Conservation (phyloP, 2,329 filamentous ascomycete genomes). For the Aspergillus neoniger region DNA sequence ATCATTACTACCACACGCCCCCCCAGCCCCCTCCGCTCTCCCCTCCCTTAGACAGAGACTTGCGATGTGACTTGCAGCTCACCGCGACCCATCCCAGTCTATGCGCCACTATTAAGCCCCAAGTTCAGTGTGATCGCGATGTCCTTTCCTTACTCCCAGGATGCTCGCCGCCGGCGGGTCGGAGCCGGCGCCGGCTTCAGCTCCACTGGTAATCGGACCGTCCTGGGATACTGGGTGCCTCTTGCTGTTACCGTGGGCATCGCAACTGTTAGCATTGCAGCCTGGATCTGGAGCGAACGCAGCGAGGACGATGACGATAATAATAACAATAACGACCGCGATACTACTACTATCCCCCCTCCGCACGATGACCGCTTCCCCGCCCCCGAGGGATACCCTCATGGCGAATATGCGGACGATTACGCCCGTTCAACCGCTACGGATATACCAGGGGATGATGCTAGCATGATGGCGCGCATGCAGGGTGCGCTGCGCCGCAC, state of each 20-base stretch:
- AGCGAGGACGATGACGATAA: slow-evolving; percentile 68
- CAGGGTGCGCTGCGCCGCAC: slow-evolving; percentile 78
- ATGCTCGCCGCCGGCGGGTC: slow-evolving; percentile 41
- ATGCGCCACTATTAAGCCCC: slow-evolving; percentile 31
- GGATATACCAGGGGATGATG: slow-evolving; percentile 47
- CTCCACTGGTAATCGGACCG: slow-evolving; percentile 43
- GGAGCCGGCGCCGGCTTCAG: slow-evolving; percentile 45
- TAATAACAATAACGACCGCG: slow-evolving; percentile 61
- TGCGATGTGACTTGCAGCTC: slow-evolving; percentile 37
- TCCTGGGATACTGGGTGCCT: slow-evolving; percentile 78
- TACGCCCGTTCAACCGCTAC: slow-evolving; percentile 39
- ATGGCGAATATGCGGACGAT: slow-evolving; percentile 32
- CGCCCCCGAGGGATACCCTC: slow-evolving; percentile 31
- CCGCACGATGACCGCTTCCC: slow-evolving; percentile 36
- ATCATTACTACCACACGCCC: slow-evolving; percentile 4
- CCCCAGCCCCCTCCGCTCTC: slow-evolving; percentile 13
- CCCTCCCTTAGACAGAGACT: slow-evolving; percentile 20
- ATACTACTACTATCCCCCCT: slow-evolving; percentile 52
- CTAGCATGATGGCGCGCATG: slow-evolving; percentile 72
- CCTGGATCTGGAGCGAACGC: slow-evolving; percentile 93
- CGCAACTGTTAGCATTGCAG: slow-evolving; percentile 80
- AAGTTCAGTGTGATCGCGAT: slow-evolving; percentile 34
- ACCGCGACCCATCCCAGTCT: slow-evolving; percentile 27
- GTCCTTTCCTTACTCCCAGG: slow-evolving; percentile 41
- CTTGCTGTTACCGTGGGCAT: slow-evolving; percentile 83